Evolutionary conservation across 2,329 filamentous ascomycete genomes (phyloP), one percentile per base, ranked within the genome.

Genomic region (Sclerotiophoma versabilis): DNA sequence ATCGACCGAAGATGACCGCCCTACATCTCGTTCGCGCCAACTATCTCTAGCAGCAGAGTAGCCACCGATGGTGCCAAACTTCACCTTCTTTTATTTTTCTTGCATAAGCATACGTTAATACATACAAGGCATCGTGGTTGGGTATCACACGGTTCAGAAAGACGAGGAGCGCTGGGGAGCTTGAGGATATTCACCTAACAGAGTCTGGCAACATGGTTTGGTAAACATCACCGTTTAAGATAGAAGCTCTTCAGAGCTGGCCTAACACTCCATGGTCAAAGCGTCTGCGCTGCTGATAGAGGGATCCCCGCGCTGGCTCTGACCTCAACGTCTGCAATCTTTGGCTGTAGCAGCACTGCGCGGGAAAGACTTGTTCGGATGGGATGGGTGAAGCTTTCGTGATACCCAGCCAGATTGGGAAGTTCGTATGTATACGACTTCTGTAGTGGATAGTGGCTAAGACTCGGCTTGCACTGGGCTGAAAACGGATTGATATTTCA

Each of bases 301-400:
- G 3, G 9, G n/a, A 49, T 44, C 38, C 38, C 43, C 50, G 33
- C 37, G 12, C 44, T 37, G 38, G 20, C 39, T 54, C 39, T 45
- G 33, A 49, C 33, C 51, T n/a, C 6, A 49, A 29, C 39, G 33
- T 45, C 45, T 49, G 51, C 45, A 54, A 27, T 49, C 45, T 34
- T 54, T 27, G 25, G 17, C 45, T 41, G 39, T 45, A 49, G 39
- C 51, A 54, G 51, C 33, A 49, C 25, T 49, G 51, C 33, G 39
- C 41, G 23, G 33, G 39, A 54, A 26, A 49, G 43, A 41, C 26
- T 38, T 39, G 17, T 14, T 38, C 33, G 15, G 37, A 27, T 15
- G 27, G 51, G 33, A 33, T 49, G 38, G 36, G 36, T 30, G 27
- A 30, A 49, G 43, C 45, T 22, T 19, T n/a, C n/a, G 30, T 44